Base-by-base conservation (phyloP, 148 eudicot species). In the Bassia scoparia region DNA sequence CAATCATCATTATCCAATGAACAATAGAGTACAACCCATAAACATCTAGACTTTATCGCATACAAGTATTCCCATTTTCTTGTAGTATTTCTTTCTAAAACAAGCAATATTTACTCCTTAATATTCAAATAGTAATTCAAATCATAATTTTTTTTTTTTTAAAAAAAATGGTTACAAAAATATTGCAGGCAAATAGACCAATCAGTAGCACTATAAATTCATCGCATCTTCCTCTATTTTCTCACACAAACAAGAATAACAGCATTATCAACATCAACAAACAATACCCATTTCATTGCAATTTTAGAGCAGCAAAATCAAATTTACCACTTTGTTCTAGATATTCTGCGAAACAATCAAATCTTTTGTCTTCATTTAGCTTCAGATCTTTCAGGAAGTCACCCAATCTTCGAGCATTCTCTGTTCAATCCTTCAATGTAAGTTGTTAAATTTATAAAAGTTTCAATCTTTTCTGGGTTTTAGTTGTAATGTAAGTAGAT, bases 351-450 rank as follows among this genome's bases (percentile, higher is more conserved):
- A 26, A 46, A 27, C 13, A 61, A 24, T 33, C 58, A 4, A 61
- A 50, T 35, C 52, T 38, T 31, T 27, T 50, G 5, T 31, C 13
- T 15, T 34, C 35, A 11, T 61, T 74, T 31, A 48, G 48, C 49
- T 72, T 67, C 38, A 33, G 41, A 38, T 54, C 62, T 67, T 80
- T 21, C 46, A 67, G 67, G 50, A 27, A 34, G 0, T 55, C 56
- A 41, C 17, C 59, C 11, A 41, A 64, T 18, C 69, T 4, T 56
- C 71, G 21, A 24, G 35, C 20, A 27, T 49, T 70, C 44, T 79
- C 81, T 12, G 77, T 77, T 66, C 33, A 67, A 56, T 73, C 80
- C 27, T 66, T 61, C 61, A 59, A 79, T 83, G 87, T 84, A 72
- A 9, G 67, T 70, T 4, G 5, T 43, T 58, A 26, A 16, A 29